phyloP scores from a whole-genome alignment of 345 rosid genomes.

The Mallotus nudiflorus region DNA sequence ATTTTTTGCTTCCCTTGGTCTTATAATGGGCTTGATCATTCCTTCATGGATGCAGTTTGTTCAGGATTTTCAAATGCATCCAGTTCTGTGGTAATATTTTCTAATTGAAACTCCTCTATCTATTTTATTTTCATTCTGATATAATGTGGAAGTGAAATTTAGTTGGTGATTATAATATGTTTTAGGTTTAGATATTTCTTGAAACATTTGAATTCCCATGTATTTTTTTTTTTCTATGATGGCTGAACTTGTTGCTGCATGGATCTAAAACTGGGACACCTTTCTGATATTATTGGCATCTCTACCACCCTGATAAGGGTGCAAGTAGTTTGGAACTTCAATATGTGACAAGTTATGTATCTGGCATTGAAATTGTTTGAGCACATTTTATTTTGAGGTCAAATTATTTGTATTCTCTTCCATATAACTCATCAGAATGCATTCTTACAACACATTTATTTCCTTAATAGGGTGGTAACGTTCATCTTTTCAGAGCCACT shows the following conservation, averaged over 20 bases:
- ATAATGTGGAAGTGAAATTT: background rate
- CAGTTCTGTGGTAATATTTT: conserved; percentile 63
- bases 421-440: background rate
- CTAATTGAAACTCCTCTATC: background rate
- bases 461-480: conserved; percentile 59
- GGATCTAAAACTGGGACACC: background rate
- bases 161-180: background rate
- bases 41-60: conserved; percentile 92
- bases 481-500: conserved; percentile 76
- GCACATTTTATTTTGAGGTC: background rate
- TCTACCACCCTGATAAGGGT: background rate
- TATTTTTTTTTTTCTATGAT: background rate
- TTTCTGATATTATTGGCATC: background rate
- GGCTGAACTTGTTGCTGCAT: background rate
- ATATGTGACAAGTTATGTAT: background rate
- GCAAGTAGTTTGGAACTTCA: background rate
- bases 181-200: background rate
- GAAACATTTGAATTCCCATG: background rate
- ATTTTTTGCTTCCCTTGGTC: conserved; percentile 57
- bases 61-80: conserved; percentile 74
- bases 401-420: background rate
- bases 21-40: conserved; percentile 41
- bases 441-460: conserved; percentile 16
- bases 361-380: background rate
- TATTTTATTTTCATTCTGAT: background rate